phyloP scores from a whole-genome alignment of 2,329 filamentous ascomycete genomes.

The Paecilomyces variotii region DNA sequence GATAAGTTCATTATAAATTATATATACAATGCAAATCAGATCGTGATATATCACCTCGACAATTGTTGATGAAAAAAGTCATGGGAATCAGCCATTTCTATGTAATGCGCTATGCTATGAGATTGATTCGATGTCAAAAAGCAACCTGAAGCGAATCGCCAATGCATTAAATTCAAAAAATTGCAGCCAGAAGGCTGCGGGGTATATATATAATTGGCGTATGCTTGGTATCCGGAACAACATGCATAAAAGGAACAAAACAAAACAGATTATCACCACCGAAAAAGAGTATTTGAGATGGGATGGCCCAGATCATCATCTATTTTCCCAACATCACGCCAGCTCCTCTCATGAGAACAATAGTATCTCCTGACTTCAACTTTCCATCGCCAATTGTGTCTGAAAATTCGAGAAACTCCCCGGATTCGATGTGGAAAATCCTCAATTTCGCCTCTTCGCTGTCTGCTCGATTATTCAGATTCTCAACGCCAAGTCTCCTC shows the following conservation, averaged over 20 bases:
- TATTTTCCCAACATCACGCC: conserved; percentile 66
- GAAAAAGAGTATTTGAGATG: neutral
- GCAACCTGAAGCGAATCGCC: neutral
- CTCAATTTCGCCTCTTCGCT: conserved; percentile 63
- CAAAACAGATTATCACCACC: neutral
- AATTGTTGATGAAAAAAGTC: neutral
- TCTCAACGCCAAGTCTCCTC: conserved; percentile 34
- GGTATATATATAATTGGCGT: neutral
- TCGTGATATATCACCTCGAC: too few relatives aligned
- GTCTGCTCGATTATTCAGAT: conserved; percentile 37
- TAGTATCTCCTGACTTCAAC: conserved; percentile 75
- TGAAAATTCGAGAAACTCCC: conserved; percentile 74
- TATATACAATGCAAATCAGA: too few relatives aligned
- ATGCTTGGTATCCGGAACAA: neutral
- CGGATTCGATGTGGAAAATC: conserved; percentile 89
- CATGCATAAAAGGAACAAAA: neutral
- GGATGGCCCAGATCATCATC: conserved; percentile 45
- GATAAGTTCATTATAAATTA: too few relatives aligned
- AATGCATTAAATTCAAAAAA: neutral
- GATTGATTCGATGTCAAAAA: neutral
- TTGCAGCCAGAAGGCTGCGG: neutral
- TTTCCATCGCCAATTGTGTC: conserved; percentile 67
- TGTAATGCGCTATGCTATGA: neutral
- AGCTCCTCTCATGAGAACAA: conserved; percentile 80
- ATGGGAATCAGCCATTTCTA: neutral